phyloP scores from a whole-genome alignment of 257 asterid genomes.

The Solanum ahanhuiri region DNA sequence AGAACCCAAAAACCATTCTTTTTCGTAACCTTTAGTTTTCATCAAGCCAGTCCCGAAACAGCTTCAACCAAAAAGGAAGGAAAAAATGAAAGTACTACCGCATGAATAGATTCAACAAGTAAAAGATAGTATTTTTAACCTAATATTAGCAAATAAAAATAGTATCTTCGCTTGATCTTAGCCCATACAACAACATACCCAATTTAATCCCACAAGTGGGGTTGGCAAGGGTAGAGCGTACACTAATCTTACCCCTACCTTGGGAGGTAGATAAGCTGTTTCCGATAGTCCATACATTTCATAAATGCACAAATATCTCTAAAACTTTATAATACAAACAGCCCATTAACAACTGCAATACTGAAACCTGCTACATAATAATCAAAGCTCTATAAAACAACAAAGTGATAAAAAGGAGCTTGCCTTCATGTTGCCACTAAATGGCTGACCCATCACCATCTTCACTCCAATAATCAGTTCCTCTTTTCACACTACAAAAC shows the following conservation, averaged over 20 bases:
- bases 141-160: background rate
- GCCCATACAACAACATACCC: background rate
- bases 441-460: conserved; percentile 34
- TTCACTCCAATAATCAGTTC: background rate
- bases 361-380: background rate
- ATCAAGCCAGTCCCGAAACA: background rate
- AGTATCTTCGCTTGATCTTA: background rate
- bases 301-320: background rate
- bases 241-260: too few species aligned
- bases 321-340: background rate
- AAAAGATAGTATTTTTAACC: background rate
- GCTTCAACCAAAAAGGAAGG: background rate
- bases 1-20: background rate
- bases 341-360: background rate
- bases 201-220: background rate
- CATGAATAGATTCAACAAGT: background rate
- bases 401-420: background rate
- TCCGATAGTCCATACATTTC: background rate
- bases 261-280: background rate
- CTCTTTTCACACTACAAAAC: background rate
- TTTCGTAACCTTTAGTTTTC: background rate
- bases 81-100: background rate
- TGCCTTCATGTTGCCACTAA: conserved; percentile 51
- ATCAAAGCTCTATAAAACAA: background rate
- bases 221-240: background rate